Percentiles rank a stretch among this genome's conserved stretches.
phyloP scores from a whole-genome alignment of 2,329 filamentous ascomycete species.

The Cytospora schulzeri region DNA sequence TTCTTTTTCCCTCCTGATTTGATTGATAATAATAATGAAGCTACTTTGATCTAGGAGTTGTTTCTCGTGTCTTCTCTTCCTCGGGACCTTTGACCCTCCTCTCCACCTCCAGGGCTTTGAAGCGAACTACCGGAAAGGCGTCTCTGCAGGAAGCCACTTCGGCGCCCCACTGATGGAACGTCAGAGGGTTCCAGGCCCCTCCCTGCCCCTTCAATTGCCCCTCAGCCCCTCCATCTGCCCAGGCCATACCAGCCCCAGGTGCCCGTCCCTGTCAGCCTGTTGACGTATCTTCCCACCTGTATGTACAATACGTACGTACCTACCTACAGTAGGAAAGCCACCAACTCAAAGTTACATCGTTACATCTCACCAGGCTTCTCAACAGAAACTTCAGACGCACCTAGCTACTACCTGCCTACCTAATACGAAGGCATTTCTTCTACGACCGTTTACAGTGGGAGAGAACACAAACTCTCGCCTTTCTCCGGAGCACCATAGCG shows the following conservation, averaged over 20 bases:
- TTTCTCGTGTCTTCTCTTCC: slow-evolving; percentile 9
- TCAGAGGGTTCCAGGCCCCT: neutral
- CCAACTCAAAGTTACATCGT: neutral
- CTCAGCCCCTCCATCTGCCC: slow-evolving; percentile 14
- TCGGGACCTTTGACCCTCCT: slow-evolving; percentile 5
- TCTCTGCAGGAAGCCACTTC: slow-evolving; percentile 16
- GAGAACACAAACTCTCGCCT: neutral
- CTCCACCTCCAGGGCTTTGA: slow-evolving; percentile 5
- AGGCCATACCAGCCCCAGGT: no score
- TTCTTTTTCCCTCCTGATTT: neutral
- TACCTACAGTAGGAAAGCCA: neutral
- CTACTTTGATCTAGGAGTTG: neutral
- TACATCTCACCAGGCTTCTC: slow-evolving; percentile 5
- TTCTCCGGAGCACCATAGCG: neutral
- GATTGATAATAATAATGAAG: neutral
- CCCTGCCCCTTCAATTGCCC: neutral
- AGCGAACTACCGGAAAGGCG: slow-evolving; percentile 1
- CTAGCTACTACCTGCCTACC: neutral
- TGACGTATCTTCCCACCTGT: slow-evolving; percentile 13
- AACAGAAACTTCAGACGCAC: neutral
- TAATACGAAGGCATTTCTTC: neutral
- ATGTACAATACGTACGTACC: no score
- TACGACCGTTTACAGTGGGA: neutral
- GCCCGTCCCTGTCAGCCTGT: no score
- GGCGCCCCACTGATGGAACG: neutral